Conservation (phyloP, 2,329 filamentous ascomycete species). For the Xylariales sp. region DNA sequence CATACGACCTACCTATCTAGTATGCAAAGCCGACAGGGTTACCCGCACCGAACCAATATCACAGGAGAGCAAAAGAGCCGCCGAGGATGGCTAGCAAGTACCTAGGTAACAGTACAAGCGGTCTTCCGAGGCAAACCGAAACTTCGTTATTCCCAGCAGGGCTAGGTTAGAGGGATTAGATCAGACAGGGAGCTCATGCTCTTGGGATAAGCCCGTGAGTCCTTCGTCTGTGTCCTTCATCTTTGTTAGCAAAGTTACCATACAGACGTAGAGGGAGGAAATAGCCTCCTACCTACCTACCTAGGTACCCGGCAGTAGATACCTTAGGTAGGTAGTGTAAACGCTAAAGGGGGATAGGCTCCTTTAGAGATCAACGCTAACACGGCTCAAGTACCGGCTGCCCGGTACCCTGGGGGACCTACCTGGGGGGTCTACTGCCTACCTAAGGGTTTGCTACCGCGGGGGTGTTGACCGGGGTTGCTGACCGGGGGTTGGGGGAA, state of each 20-base stretch:
- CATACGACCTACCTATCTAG: constrained; percentile 23
- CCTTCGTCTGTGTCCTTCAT: too few species aligned
- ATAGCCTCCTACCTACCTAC: background rate
- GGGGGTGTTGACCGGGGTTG: background rate
- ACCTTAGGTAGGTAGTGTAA: background rate
- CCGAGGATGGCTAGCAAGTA: background rate
- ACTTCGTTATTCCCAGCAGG: constrained; percentile 1
- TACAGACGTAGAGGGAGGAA: background rate
- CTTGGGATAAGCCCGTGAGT: background rate
- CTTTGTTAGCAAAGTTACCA: too few species aligned
- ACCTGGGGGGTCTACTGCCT: too few species aligned
- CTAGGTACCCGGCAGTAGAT: too few species aligned
- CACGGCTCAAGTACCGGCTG: constrained; percentile 20
- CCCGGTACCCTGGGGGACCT: constrained; percentile 17
- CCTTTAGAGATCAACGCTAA: constrained; percentile 4
- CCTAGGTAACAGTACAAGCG: constrained; percentile 18
- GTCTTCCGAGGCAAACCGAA: background rate
- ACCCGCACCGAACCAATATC: constrained; percentile 11
- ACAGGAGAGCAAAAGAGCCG: background rate
- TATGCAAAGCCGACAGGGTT: background rate
- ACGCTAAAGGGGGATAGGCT: constrained; percentile 6
- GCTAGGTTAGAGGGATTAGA: background rate
- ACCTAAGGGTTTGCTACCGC: too few species aligned
- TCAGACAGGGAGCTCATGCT: background rate
- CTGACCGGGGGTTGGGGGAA: too few species aligned